phyloP scores from a whole-genome alignment of 2,329 filamentous ascomycete species.

The Penicillium griseofulvum region DNA sequence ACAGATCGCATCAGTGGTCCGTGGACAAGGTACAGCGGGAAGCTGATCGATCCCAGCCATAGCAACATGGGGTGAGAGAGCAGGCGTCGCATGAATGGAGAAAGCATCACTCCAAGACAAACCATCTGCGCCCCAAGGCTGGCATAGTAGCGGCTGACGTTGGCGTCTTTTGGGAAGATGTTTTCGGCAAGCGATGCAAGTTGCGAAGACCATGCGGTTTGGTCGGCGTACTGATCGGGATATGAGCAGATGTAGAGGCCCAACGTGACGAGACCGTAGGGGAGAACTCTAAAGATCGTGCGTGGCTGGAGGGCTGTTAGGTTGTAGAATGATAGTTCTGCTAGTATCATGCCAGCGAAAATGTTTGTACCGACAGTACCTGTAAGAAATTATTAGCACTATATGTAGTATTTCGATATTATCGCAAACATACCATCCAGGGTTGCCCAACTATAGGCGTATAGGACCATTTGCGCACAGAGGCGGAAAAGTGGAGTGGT shows the following conservation, averaged over 20 bases:
- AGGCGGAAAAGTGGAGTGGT: constrained; percentile 52
- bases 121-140: constrained; percentile 51
- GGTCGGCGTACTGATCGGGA: constrained; percentile 56
- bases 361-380: constrained; percentile 58
- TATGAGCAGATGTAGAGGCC: constrained; percentile 61
- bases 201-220: constrained; percentile 53
- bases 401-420: not conserved
- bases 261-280: constrained; percentile 50
- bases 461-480: constrained; percentile 47
- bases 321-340: constrained; percentile 54
- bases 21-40: constrained; percentile 64
- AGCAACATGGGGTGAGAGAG: constrained; percentile 57
- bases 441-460: constrained; percentile 46
- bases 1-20: constrained; percentile 60
- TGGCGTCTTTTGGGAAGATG: constrained; percentile 39
- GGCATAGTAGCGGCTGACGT: constrained; percentile 52
- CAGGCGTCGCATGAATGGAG: constrained; percentile 50
- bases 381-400: constrained; percentile 13
- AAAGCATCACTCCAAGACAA: constrained; percentile 54
- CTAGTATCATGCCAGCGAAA: constrained; percentile 61
- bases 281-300: constrained; percentile 46
- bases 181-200: constrained; percentile 16
- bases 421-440: constrained; percentile 26
- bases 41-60: constrained; percentile 63
- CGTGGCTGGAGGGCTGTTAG: constrained; percentile 43